A percentile compares a stretch with the other conserved stretches of the same genome.
These are phyloP conservation scores for Brassica cretica DNA, from an alignment of 345 rosid species.

Conservation along the genomic window DNA sequence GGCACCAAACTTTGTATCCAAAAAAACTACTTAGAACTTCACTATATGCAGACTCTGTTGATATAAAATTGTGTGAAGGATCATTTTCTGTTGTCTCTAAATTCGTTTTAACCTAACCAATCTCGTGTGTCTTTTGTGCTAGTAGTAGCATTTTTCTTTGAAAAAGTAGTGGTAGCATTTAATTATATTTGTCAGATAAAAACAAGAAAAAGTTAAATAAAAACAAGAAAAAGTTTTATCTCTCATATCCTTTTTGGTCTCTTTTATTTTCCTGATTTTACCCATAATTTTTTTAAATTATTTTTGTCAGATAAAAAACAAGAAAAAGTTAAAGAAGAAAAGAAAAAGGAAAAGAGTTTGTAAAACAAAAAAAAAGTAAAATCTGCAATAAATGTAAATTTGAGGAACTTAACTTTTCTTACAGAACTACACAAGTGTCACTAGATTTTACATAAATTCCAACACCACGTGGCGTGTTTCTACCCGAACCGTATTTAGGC, in stretches of 20 bases:
- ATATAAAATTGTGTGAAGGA: background rate
- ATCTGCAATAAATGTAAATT: background rate
- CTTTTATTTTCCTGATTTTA: background rate
- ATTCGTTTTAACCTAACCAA: no score
- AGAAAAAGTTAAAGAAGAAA: background rate
- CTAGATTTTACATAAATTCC: background rate
- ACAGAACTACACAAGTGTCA: background rate
- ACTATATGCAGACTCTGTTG: background rate
- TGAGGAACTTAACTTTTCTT: background rate
- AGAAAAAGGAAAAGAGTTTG: background rate
- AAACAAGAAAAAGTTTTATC: no score
- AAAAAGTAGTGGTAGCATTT: no score
- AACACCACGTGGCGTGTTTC: slow-evolving; percentile 5
- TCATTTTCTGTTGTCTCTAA: no score
- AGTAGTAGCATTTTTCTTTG: no score
- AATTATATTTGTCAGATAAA: no score
- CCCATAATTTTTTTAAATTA: background rate
- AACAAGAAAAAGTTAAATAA: no score
- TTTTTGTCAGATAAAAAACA: background rate
- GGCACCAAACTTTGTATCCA: background rate
- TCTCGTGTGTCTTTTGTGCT: no score
- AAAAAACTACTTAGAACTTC: background rate
- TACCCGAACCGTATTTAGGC: background rate
- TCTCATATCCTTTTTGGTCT: background rate
- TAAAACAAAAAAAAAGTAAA: background rate